These are phyloP conservation scores for Arthrinium phaeospermum DNA, from an alignment of 2,329 filamentous ascomycete species.

Conservation along the genomic window DNA sequence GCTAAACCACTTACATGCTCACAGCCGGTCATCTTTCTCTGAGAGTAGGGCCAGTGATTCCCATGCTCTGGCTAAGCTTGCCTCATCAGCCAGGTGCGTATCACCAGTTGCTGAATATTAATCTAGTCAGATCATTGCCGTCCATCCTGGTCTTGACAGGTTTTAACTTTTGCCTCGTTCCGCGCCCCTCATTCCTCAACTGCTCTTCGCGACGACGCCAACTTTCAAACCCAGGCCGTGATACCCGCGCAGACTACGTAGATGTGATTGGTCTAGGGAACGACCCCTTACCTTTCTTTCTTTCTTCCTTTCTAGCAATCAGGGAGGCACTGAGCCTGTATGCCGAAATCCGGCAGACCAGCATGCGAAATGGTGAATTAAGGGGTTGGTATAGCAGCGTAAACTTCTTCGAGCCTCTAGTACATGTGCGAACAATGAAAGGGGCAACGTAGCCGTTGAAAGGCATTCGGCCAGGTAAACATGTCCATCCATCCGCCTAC, in stretches of 20 bases:
- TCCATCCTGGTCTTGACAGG: not conserved
- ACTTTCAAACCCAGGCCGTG: not conserved
- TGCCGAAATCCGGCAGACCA: not conserved
- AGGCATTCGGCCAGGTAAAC: not conserved
- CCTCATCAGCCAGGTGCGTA: not conserved
- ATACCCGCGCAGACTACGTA: not conserved
- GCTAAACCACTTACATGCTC: not conserved
- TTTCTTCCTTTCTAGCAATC: not conserved
- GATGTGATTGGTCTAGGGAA: not conserved
- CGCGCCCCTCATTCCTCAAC: not conserved
- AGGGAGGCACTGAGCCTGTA: not conserved
- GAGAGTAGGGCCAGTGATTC: not conserved
- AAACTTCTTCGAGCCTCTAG: not conserved
- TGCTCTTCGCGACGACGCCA: not conserved
- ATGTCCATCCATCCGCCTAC: not conserved
- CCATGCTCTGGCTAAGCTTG: not conserved
- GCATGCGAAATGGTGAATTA: not conserved
- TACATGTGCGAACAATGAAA: not conserved
- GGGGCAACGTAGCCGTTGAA: not conserved
- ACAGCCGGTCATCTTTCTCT: not conserved
- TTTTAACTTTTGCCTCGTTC: not conserved
- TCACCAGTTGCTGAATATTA: not conserved
- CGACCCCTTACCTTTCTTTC: no score
- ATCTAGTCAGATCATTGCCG: not conserved
- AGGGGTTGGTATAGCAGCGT: not conserved